Evolutionary conservation across 352 stramenopile genomes (phyloP).

Genomic region (Globisporangium iwayamae): DNA sequence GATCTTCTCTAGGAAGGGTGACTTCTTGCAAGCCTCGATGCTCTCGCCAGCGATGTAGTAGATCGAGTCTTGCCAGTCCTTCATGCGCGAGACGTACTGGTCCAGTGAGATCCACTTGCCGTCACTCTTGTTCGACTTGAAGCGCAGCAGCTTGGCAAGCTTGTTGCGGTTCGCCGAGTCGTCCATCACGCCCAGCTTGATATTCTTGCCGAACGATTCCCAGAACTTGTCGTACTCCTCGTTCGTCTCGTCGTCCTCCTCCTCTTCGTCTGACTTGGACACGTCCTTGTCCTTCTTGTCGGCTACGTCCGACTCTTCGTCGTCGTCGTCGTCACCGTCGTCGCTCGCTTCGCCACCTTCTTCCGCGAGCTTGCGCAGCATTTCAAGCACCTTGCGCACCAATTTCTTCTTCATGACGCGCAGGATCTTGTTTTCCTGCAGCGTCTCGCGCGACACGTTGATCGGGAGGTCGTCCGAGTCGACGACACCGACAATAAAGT

Average conservation of each 20-base stretch:
- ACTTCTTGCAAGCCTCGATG: constrained; percentile 91
- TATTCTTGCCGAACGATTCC: constrained; percentile 96
- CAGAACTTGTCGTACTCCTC: constrained; percentile 98
- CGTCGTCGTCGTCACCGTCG: constrained; percentile 49
- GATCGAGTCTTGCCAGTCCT: constrained; percentile 99
- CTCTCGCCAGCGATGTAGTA: constrained; percentile 98
- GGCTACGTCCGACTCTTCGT: constrained; percentile 43
- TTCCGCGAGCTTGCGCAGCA: constrained; percentile 94
- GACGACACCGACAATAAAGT: constrained; percentile 98
- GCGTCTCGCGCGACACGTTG: constrained; percentile 98
- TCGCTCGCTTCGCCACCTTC: constrained; percentile 83
- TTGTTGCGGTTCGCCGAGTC: constrained; percentile 94
- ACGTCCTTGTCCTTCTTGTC: constrained; percentile 79
- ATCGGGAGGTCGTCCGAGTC: constrained; percentile 99
- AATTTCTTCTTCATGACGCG: constrained; percentile 99
- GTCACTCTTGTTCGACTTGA: constrained; percentile 93
- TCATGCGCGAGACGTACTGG: constrained; percentile 97
- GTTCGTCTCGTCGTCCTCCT: constrained; percentile 64
- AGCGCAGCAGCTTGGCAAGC: constrained; percentile 96
- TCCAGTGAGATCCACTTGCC: constrained; percentile 94
- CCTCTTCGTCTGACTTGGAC: constrained; percentile 36
- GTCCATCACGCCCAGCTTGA: constrained; percentile 99
- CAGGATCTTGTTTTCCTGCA: constrained; percentile 99
- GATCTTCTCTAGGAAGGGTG: constrained; percentile 97
- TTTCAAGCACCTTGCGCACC: constrained; percentile 98